Percentiles rank a stretch among this genome's conserved stretches.
phyloP scores from a whole-genome alignment of 495 filamentous ascomycete species.

The Pseudomonodictys pantanalensis region DNA sequence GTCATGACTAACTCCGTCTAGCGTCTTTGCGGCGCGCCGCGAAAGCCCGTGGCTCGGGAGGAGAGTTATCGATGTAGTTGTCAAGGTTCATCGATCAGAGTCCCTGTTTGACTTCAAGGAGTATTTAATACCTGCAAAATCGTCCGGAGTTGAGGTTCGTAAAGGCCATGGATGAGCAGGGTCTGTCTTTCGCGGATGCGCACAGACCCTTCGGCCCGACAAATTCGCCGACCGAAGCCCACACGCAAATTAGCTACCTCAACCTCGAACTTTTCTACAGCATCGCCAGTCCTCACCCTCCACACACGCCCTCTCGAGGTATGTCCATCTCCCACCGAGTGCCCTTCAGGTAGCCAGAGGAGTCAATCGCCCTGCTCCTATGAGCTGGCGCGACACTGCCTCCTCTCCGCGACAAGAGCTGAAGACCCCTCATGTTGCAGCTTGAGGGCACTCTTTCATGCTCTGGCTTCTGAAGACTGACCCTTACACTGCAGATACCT shows the following conservation, averaged over 20 bases:
- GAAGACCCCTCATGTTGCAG: conserved; percentile 74
- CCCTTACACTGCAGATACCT: conserved; percentile 46
- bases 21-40: not conserved
- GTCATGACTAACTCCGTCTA: conserved; percentile 1
- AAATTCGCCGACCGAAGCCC: conserved; percentile 4
- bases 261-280: conserved; percentile 3
- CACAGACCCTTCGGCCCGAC: not conserved
- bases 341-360: conserved; percentile 40
- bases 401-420: conserved; percentile 73
- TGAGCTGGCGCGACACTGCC: conserved; percentile 62
- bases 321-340: conserved; percentile 32
- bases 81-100: too few species aligned
- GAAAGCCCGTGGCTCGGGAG: not conserved
- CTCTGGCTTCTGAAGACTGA: conserved; percentile 89
- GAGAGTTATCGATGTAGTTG: too few species aligned
- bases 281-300: conserved; percentile 11
- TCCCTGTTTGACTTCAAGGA: too few species aligned
- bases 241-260: conserved; percentile 4
- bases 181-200: not conserved
- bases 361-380: conserved; percentile 28
- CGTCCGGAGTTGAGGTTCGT: too few species aligned
- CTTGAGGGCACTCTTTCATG: conserved; percentile 86
- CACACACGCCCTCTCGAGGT: conserved; percentile 35
- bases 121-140: too few species aligned
- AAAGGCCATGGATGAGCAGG: not conserved